Percentiles rank a stretch among this genome's conserved stretches.
phyloP scores from a whole-genome alignment of 2,329 filamentous ascomycete species.

The Aspergillus jensenii region DNA sequence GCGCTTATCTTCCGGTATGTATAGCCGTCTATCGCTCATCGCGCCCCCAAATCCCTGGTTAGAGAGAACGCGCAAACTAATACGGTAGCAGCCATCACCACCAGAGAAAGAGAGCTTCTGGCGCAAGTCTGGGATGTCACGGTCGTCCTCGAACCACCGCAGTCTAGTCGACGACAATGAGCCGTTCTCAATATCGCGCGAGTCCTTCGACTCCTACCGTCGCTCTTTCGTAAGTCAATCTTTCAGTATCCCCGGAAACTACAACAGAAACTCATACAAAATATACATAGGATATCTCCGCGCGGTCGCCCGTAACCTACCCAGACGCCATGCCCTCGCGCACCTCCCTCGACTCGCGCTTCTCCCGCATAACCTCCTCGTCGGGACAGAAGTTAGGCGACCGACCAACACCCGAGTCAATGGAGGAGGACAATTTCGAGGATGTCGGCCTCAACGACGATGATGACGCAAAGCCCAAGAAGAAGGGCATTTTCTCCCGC shows the following conservation, averaged over 20 bases:
- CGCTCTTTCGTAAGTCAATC: slow-evolving; percentile 77
- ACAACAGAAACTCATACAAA: slow-evolving; percentile 11
- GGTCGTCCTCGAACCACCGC: slow-evolving; percentile 57
- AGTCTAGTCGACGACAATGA: slow-evolving; percentile 78
- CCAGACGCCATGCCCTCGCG: slow-evolving; percentile 63
- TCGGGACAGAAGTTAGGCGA: slow-evolving; percentile 59
- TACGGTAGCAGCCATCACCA: slow-evolving; percentile 69
- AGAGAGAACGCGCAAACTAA: slow-evolving; percentile 2
- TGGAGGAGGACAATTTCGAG: slow-evolving; percentile 79
- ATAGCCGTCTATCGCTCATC: neutral
- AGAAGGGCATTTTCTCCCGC: slow-evolving; percentile 73
- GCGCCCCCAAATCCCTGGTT: neutral
- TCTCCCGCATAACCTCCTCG: slow-evolving; percentile 62
- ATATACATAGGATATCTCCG: slow-evolving; percentile 76
- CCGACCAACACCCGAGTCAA: slow-evolving; percentile 53
- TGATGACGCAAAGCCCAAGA: slow-evolving; percentile 59
- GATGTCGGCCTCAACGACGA: slow-evolving; percentile 87
- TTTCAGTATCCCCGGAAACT: neutral
- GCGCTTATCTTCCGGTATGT: slow-evolving; percentile 84
- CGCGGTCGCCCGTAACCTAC: slow-evolving; percentile 71
- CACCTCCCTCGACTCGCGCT: slow-evolving; percentile 76
- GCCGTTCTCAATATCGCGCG: slow-evolving; percentile 90
- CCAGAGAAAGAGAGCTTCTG: slow-evolving; percentile 81
- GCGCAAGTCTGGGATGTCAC: slow-evolving; percentile 53
- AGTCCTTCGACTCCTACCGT: slow-evolving; percentile 95